Percentiles rank a stretch among this genome's conserved stretches.
These are phyloP conservation scores for Umbelopsis vinacea DNA, from an alignment of 192 early-diverging fungal genomes.

Conservation along the genomic window DNA sequence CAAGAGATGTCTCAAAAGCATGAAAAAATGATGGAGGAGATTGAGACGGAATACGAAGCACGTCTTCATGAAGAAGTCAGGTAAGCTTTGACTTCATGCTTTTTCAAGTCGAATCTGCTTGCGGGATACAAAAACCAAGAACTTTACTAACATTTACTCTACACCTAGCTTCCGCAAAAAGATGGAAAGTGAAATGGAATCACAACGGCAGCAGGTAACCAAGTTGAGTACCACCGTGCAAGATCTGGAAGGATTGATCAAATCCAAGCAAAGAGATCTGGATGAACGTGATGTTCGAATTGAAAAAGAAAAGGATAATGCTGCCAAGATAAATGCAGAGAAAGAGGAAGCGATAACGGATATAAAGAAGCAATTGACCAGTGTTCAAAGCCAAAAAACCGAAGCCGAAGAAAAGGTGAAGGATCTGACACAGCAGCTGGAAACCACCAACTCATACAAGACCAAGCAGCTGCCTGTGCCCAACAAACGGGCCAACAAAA, in stretches of 20 bases:
- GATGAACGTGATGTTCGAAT: conserved; percentile 17
- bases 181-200: neutral
- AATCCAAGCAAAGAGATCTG: conserved; percentile 20
- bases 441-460: conserved; percentile 13
- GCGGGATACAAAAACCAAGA: too few relatives aligned
- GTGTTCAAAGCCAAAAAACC: neutral
- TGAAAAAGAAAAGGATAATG: conserved; percentile 18
- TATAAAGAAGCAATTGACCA: conserved; percentile 10
- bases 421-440: neutral
- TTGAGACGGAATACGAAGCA: neutral
- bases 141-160: too few relatives aligned
- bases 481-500: neutral
- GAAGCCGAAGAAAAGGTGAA: conserved; percentile 9
- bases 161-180: conserved; percentile 16
- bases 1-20: conserved; percentile 1
- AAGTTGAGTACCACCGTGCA: neutral
- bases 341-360: conserved; percentile 11
- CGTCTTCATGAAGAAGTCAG: neutral
- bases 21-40: conserved; percentile 18
- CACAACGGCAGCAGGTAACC: neutral
- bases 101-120: too few relatives aligned
- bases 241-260: conserved; percentile 13
- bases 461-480: conserved; percentile 12
- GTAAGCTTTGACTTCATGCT: neutral
- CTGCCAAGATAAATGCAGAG: neutral